Base-by-base conservation (phyloP, 129 eudicot species). In the Flaveria ramosissima region DNA sequence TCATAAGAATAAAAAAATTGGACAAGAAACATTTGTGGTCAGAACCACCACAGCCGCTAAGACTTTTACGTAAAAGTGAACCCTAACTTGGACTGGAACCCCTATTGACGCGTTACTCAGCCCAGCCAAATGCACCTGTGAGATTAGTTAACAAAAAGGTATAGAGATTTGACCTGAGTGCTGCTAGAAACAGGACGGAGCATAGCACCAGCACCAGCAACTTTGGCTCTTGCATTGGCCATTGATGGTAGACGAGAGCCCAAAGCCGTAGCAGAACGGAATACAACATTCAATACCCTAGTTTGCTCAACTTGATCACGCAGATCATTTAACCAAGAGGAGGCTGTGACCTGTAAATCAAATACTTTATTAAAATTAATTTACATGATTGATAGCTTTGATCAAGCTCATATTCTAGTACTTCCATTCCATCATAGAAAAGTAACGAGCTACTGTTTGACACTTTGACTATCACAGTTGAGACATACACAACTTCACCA, bases 271-370 rank as follows among this genome's bases (percentile, higher is more conserved):
- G 99, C 99, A 32, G 99, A 95, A 48, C 99, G 96, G 78, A 84
- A 95, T 23, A 95, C 90, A 6, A 91, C 92, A 82, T 91, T 95
- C 61, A 95, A 69, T 59, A 91, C 94, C 75, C 96, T 77, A 41
- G 90, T 95, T 74, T 83, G 90, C 86, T 95, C 99, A 73, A 95
- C 90, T 89, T 95, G 99, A 83, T 95, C 99, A 66, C 99, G 94
- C 70, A 95, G 86, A 88, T 95, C 99, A 78, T 88, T 91, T 74
- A 88, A 73, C 99, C 99, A 95, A 75, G 99, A 91, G 24, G 99
- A 95, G 36, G 96, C 97, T 7, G 96, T 95, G 64, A 95, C 97
- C 99, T 95, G 86, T 75, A 32, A 9, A 74, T n/a, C 74, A 36
- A 73, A 60, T 14, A 2, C 14, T 55, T 48, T 8, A 36, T 36